Conservation (phyloP, 2,329 filamentous ascomycete species). For the Fusarium napiforme region DNA sequence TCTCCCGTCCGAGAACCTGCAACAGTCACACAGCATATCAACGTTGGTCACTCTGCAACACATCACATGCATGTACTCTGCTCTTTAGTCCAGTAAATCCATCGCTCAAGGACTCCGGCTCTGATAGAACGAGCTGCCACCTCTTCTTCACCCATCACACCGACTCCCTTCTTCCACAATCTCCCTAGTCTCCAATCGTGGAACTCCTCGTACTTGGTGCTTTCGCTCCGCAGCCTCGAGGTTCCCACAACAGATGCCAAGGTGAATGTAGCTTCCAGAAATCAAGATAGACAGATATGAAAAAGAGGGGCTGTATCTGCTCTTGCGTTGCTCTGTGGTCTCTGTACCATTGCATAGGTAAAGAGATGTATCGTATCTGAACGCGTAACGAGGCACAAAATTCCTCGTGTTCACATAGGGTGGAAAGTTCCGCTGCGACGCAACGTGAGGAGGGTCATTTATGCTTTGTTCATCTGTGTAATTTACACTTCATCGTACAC, state of each 20-base stretch:
- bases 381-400: constrained; percentile 54
- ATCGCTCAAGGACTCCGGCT: constrained; percentile 68
- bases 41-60: background rate
- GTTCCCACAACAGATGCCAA: background rate
- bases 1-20: background rate
- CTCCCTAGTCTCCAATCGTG: background rate
- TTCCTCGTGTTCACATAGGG: background rate
- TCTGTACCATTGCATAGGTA: constrained; percentile 64
- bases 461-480: constrained; percentile 42
- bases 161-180: constrained; percentile 34
- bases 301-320: constrained; percentile 47
- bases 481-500: constrained; percentile 43
- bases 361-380: constrained; percentile 73
- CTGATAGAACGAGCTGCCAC: constrained; percentile 68
- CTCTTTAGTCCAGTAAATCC: constrained; percentile 71
- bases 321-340: constrained; percentile 73
- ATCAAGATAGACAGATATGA: background rate
- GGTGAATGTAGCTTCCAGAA: background rate
- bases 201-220: constrained; percentile 45
- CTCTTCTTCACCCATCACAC: constrained; percentile 3
- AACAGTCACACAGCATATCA: background rate
- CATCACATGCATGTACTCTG: constrained; percentile 61
- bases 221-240: constrained; percentile 44
- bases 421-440: constrained; percentile 18
- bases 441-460: constrained; percentile 44